These are phyloP conservation scores for Diaporthe humulicola DNA, from an alignment of 2,329 filamentous ascomycete genomes.

Conservation along the genomic window DNA sequence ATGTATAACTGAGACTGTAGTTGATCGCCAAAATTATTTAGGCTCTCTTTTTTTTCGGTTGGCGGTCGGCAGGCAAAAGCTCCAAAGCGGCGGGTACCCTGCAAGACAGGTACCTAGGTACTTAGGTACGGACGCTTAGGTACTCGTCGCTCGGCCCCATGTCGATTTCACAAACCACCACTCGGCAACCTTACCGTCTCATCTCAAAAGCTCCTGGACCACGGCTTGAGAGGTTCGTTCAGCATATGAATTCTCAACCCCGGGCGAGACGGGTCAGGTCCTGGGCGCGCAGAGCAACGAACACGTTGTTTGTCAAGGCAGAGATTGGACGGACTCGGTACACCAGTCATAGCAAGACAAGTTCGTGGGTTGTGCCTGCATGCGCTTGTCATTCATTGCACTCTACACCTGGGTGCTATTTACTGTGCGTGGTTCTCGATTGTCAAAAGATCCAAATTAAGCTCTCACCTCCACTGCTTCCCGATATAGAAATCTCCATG, in stretches of 20 bases:
- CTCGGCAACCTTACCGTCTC: conserved; percentile 18
- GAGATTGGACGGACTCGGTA: too few relatives aligned
- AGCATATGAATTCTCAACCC: neutral
- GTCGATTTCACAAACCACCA: neutral
- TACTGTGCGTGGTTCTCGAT: neutral
- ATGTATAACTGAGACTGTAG: neutral
- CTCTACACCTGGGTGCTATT: neutral
- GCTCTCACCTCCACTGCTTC: conserved; percentile 20
- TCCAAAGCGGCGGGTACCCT: neutral
- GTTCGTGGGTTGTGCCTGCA: neutral
- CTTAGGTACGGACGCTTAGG: neutral
- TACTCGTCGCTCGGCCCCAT: neutral
- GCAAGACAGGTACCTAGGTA: neutral
- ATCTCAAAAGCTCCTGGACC: neutral
- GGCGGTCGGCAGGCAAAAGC: conserved; percentile 13
- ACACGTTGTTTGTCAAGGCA: neutral
- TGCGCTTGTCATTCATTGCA: neutral
- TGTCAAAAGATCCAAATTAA: conserved; percentile 17
- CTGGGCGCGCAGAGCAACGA: neutral
- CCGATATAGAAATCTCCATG: conserved; percentile 26
- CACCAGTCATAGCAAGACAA: neutral
- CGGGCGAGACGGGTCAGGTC: neutral
- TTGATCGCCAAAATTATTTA: conserved; percentile 27
- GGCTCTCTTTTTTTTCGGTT: conserved; percentile 20
- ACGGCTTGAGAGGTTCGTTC: neutral